Evolutionary conservation across 1,139 yeast genomes (phyloP).

Genomic region (Yamadazyma membranifaciens): DNA sequence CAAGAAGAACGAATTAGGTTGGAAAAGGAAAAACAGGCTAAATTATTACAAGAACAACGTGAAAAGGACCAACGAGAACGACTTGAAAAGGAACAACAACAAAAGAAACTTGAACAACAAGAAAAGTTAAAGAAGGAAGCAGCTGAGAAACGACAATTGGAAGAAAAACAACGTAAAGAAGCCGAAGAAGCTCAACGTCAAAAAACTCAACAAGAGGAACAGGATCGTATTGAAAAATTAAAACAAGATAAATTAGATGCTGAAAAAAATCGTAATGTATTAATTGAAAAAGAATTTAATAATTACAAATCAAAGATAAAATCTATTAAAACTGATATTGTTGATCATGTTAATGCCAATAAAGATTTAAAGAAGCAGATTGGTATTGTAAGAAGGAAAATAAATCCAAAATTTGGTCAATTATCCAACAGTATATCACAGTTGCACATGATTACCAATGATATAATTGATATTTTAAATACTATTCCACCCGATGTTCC

Average conservation of each 20-base stretch:
- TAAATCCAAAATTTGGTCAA: constrained; percentile 91
- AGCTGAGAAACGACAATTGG: constrained; percentile 15
- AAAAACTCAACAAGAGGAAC: constrained; percentile 14
- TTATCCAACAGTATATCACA: constrained; percentile 71
- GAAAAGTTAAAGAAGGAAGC: constrained; percentile 14
- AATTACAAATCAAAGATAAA: constrained; percentile 54
- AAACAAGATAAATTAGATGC: constrained; percentile 16
- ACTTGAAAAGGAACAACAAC: constrained; percentile 15
- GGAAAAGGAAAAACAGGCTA: constrained; percentile 15
- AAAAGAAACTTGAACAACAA: constrained; percentile 12
- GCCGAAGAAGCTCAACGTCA: constrained; percentile 8
- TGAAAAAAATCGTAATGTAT: constrained; percentile 27
- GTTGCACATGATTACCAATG: constrained; percentile 49
- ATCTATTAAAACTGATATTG: constrained; percentile 59
- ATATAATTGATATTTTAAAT: constrained; percentile 47
- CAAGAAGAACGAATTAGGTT: constrained; percentile 14
- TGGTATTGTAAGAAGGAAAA: constrained; percentile 56
- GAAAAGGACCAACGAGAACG: constrained; percentile 17
- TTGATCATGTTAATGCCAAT: constrained; percentile 42
- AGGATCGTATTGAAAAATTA: constrained; percentile 14
- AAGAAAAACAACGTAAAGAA: constrained; percentile 14
- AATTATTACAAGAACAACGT: constrained; percentile 7
- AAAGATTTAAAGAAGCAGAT: constrained; percentile 43
- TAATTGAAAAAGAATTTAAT: constrained; percentile 47
- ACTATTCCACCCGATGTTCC: constrained; percentile 38